A percentile compares a stretch with the other conserved stretches of the same genome.
These are phyloP conservation scores for Silene uniflora DNA, from an alignment of 148 eudicot species.

Conservation along the genomic window DNA sequence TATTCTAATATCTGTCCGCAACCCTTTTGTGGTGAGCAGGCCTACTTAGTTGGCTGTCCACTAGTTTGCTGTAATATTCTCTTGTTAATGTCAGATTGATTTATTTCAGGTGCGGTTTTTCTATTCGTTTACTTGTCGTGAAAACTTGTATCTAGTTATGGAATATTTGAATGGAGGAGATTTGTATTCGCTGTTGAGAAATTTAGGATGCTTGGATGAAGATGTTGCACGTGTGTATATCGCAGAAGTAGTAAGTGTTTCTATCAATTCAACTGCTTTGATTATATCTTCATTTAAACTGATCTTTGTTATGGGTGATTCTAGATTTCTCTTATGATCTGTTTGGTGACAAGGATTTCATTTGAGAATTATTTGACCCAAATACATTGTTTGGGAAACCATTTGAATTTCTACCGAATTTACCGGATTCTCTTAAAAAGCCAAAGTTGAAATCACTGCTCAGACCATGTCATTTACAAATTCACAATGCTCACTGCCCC, in stretches of 20 bases:
- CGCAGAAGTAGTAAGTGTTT: slow-evolving; percentile 87
- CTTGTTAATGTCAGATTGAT: slow-evolving; percentile 23
- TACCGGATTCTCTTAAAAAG: no score
- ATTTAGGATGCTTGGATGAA: slow-evolving; percentile 96
- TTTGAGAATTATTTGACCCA: no score
- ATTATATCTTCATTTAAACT: slow-evolving; percentile 9
- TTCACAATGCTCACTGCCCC: no score
- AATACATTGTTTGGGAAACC: no score
- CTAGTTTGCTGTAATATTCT: slow-evolving; percentile 16
- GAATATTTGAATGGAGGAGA: slow-evolving; percentile 99
- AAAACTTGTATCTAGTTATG: slow-evolving; percentile 98
- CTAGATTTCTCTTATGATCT: background rate
- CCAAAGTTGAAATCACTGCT: no score
- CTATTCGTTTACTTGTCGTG: slow-evolving; percentile 96
- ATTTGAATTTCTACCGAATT: no score
- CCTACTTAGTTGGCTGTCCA: slow-evolving; percentile 14
- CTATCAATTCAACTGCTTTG: slow-evolving; percentile 8
- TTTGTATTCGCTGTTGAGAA: slow-evolving; percentile 85
- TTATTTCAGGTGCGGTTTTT: slow-evolving; percentile 89
- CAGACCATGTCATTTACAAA: no score
- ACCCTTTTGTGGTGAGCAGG: slow-evolving; percentile 94
- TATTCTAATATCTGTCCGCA: slow-evolving; percentile 90
- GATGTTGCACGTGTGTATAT: slow-evolving; percentile 94
- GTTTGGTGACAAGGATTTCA: no score
- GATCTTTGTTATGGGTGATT: background rate